Base-by-base conservation (phyloP, 2,329 filamentous ascomycete genomes). In the Apiospora sp. region DNA sequence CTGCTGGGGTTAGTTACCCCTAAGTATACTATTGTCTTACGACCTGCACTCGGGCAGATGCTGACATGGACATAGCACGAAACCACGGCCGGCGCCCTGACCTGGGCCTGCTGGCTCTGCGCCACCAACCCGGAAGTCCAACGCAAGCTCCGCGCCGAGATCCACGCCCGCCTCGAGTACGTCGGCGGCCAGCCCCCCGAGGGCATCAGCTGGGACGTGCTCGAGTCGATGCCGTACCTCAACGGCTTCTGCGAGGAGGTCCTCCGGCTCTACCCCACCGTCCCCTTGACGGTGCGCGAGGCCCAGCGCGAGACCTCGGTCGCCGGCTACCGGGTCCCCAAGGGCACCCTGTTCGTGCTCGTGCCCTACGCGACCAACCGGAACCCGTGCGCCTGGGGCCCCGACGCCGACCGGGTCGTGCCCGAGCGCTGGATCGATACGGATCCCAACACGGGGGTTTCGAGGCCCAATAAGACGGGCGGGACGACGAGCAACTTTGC, bases 401-500 rank as follows among this genome's bases (percentile, higher is more conserved):
- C 86, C 0, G 92, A 96, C 76, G 94, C 94, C 0, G 83, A 84
- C 41, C 84, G 89, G 68, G 98, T 98, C 86, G 89, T 93, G 71
- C 95, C 95, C 0, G 94, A 95, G 54, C 87, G 94, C 22, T 96
- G 93, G 93, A 86, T 92, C 79, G 75, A 77, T 16, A 78, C 76
- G 71, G 72, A 78, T n/a, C 16, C 30, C 6, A 19, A 8, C 16
- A 61, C 54, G 30, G 54, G 54, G 6, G 54, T 34, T 16, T 16
- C 54, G 5, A 7, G 54, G 2, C 30, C 30, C 14, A 77, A 78
- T 44, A 81, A 80, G 41, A 68, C 88, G 54, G 94, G 94, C 8
- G 93, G 93, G 13, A 92, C 94, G 1, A 85, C 87, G 22, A 94
- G 88, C 76, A 96, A 96, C 81, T 97, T 92, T 80, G 89, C 92